These are phyloP conservation scores for Rhodofomes roseus DNA, from an alignment of 1,284 basidiomycete species.

Conservation along the genomic window DNA sequence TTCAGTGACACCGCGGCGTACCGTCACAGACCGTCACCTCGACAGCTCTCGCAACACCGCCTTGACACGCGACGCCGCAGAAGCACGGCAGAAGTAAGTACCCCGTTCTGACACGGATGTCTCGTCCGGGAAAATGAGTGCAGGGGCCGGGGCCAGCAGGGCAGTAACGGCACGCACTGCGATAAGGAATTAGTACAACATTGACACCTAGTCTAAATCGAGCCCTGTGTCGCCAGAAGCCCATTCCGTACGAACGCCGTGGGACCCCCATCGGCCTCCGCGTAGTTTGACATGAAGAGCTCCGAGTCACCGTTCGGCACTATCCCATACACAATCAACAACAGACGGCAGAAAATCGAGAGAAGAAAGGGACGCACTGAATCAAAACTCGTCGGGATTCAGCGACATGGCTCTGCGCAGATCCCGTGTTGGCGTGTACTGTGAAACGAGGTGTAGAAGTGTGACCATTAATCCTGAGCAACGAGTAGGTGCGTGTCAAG, in stretches of 20 bases:
- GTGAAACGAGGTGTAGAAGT: background rate
- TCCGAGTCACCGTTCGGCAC: conserved; percentile 48
- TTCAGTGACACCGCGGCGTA: too few species aligned
- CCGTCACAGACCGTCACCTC: too few species aligned
- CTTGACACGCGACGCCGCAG: too few species aligned
- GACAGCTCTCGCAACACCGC: too few species aligned
- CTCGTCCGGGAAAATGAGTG: background rate
- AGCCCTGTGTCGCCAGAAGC: conserved; percentile 36
- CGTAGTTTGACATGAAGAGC: conserved; percentile 68
- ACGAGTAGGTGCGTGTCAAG: background rate
- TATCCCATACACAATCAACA: background rate
- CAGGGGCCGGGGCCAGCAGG: background rate
- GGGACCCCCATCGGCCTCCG: conserved; percentile 69
- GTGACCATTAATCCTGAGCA: too few species aligned
- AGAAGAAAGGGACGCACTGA: too few species aligned
- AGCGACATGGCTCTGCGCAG: conserved; percentile 43
- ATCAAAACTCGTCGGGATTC: too few species aligned
- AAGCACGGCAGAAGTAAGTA: too few species aligned
- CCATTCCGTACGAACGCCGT: conserved; percentile 75
- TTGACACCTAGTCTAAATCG: conserved; percentile 1
- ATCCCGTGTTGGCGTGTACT: conserved; percentile 38
- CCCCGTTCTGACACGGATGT: too few species aligned
- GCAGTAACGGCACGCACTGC: background rate
- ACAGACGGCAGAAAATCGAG: too few species aligned
- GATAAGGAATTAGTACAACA: background rate